Evolutionary conservation across 108 stramenopile species (phyloP).

Genomic region (Nitzschia sp.): DNA sequence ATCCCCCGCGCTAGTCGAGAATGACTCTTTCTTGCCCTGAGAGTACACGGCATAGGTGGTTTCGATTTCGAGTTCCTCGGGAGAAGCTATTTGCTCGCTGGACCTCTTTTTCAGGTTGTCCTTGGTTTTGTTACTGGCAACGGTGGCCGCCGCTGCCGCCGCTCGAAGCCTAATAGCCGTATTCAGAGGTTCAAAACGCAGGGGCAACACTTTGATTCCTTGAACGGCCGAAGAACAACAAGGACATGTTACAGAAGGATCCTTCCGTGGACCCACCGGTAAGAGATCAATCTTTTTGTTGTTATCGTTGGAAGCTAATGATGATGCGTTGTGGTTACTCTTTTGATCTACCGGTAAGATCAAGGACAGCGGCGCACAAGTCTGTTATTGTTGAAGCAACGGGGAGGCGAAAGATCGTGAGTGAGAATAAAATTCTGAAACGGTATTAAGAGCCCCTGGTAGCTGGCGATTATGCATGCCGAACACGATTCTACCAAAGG

Average conservation of each 20-base stretch:
- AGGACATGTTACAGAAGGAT: slow-evolving; percentile 9
- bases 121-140: not conserved
- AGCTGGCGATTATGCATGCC: too few species aligned
- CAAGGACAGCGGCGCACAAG: slow-evolving; percentile 1
- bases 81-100: not conserved
- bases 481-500: too few species aligned
- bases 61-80: slow-evolving; percentile 13
- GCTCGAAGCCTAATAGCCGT: slow-evolving; percentile 29
- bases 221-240: slow-evolving; percentile 19
- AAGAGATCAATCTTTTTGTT: too few species aligned
- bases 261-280: too few species aligned
- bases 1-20: not conserved
- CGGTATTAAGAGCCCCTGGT: too few species aligned
- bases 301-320: too few species aligned
- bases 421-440: too few species aligned
- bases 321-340: too few species aligned
- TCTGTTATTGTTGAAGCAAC: not conserved
- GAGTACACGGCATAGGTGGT: slow-evolving; percentile 11
- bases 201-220: slow-evolving; percentile 35
- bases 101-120: too few species aligned
- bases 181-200: slow-evolving; percentile 33
- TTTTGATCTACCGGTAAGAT: too few species aligned
- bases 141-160: not conserved
- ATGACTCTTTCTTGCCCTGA: not conserved
- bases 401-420: not conserved